Conservation (phyloP, 2,329 filamentous ascomycete genomes). For the Setomelanomma holmii region DNA sequence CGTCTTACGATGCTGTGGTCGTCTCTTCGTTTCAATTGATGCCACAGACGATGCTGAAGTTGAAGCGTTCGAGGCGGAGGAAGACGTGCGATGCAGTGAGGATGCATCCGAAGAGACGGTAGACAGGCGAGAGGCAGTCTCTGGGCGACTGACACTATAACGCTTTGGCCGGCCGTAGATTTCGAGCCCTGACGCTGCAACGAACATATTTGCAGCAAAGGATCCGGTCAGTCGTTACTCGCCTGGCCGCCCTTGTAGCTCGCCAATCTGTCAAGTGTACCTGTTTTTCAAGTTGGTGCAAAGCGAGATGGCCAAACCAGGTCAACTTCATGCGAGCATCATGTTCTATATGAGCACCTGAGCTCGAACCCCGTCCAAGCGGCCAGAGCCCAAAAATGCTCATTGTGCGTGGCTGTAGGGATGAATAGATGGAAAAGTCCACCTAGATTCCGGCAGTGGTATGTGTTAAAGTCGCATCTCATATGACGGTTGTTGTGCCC, state of each 20-base stretch:
- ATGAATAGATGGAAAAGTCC: constrained; percentile 15
- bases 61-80: constrained; percentile 16
- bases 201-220: too few relatives aligned
- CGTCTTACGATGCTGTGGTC: constrained; percentile 19
- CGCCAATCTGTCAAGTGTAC: too few relatives aligned
- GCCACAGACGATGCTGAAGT: constrained; percentile 22
- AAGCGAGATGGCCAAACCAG: constrained; percentile 4
- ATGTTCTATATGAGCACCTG: constrained; percentile 19
- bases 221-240: too few relatives aligned
- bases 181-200: background rate
- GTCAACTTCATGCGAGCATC: background rate
- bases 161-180: background rate
- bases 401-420: constrained; percentile 12
- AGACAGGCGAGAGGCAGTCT: constrained; percentile 8
- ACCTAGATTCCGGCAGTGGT: constrained; percentile 19
- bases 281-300: background rate
- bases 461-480: constrained; percentile 20
- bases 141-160: constrained; percentile 4
- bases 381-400: constrained; percentile 2
- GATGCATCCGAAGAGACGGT: constrained; percentile 19
- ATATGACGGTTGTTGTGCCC: constrained; percentile 22
- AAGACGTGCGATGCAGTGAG: constrained; percentile 17
- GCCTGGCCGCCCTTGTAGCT: too few relatives aligned
- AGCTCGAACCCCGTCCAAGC: constrained; percentile 1
- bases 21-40: constrained; percentile 6